A percentile compares a stretch with the other conserved stretches of the same genome.
Evolutionary conservation across 345 rosid genomes (phyloP).

Genomic region (Erucastrum elatum): DNA sequence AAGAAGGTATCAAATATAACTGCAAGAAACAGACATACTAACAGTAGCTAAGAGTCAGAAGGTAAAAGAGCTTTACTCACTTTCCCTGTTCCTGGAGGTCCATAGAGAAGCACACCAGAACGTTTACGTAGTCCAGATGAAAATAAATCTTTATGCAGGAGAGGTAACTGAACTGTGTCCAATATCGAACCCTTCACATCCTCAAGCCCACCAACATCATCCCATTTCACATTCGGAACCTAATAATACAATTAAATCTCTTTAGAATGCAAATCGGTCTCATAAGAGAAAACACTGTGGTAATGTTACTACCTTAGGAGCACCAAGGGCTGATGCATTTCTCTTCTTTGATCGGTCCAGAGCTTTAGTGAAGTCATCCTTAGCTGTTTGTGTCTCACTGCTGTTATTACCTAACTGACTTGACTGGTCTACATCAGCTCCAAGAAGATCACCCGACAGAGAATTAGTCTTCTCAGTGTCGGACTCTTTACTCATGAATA

Average conservation of each 20-base stretch:
- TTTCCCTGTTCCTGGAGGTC: conserved; percentile 99
- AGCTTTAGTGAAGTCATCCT: conserved; percentile 65
- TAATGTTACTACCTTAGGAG: conserved; percentile 84
- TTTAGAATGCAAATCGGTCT: conserved; percentile 10
- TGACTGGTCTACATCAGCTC: conserved; percentile 38
- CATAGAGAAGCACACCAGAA: conserved; percentile 95
- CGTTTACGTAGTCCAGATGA: conserved; percentile 96
- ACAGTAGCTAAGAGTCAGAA: not conserved
- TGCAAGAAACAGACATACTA: conserved; percentile 9
- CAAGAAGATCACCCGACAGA: conserved; percentile 37
- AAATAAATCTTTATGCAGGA: conserved; percentile 90
- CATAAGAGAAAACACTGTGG: not conserved
- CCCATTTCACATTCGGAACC: conserved; percentile 98
- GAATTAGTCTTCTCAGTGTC: conserved; percentile 40
- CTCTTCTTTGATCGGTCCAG: conserved; percentile 90
- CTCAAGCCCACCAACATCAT: conserved; percentile 97
- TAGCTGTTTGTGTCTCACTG: conserved; percentile 41
- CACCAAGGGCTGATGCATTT: conserved; percentile 88
- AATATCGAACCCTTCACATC: conserved; percentile 90
- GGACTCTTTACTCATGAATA: conserved; percentile 48
- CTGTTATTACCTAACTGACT: conserved; percentile 33
- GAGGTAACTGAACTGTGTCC: conserved; percentile 97
- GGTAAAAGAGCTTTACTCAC: conserved; percentile 51
- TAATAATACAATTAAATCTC: conserved; percentile 28
- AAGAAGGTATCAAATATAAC: conserved; percentile 22